Conservation (phyloP, 2,329 filamentous ascomycete species). For the Trichoderma koningii region DNA sequence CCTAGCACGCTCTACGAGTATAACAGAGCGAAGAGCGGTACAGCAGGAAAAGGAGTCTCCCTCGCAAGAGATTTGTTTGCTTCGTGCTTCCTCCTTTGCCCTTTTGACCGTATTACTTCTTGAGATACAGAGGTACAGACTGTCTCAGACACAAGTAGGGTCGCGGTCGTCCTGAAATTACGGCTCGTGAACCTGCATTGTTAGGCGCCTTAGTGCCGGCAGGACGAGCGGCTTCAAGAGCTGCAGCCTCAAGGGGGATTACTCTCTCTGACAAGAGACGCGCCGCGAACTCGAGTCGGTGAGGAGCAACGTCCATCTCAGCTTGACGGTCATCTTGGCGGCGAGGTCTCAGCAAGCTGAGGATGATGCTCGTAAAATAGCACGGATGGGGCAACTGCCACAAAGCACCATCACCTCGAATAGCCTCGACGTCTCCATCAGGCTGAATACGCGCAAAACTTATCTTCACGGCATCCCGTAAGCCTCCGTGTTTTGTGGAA, state of each 20-base stretch:
- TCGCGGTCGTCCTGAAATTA: slow-evolving; percentile 5
- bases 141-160: slow-evolving; percentile 19
- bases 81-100: too few species aligned
- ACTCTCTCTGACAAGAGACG: not conserved
- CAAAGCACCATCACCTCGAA: not conserved
- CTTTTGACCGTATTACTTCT: too few species aligned
- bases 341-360: not conserved
- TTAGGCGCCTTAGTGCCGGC: not conserved
- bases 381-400: not conserved
- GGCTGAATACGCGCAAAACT: not conserved
- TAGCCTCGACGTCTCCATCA: not conserved
- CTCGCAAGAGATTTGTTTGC: too few species aligned
- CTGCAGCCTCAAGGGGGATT: slow-evolving; percentile 5
- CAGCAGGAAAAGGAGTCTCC: not conserved
- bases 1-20: not conserved
- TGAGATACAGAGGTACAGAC: not conserved
- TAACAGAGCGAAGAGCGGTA: not conserved
- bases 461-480: not conserved
- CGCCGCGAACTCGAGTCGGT: not conserved
- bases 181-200: slow-evolving; percentile 7
- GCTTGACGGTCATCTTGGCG: too few species aligned
- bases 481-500: slow-evolving; percentile 13
- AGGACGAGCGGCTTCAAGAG: not conserved
- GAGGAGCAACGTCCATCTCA: not conserved
- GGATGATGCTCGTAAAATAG: not conserved